Base-by-base conservation (phyloP, 768 basidiomycete species). In the Macrolepiota dolichaula region DNA sequence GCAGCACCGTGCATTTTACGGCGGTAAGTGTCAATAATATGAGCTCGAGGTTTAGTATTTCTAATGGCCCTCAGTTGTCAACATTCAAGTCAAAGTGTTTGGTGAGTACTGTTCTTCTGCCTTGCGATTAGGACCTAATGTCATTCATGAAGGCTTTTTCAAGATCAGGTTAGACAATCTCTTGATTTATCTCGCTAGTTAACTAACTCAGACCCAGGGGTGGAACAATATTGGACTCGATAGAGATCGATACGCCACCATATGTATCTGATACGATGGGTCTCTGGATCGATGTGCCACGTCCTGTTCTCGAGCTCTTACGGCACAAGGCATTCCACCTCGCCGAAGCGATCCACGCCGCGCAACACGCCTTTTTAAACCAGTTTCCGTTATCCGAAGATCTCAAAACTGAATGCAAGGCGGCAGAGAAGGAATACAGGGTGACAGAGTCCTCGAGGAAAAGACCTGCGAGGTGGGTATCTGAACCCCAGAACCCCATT, bases 271-370 rank as follows among this genome's bases (percentile, higher is more conserved):
- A 87, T 59, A 84, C 88, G 1, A 85, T 81, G 1, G 93, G 94
- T 27, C 76, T 81, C 59, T 95, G 93, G 93, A 75, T 95, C 25
- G 90, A 95, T 67, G 75, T 94, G 1, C 87, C 91, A 0, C 75
- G 74, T 25, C 36, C 70, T 0, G 75, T 83, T 22, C 70, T 93
- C 51, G 69, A 77, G 5, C 68, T 86, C n/a, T 76, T 94, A 69
- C 72, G 73, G 12, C 63, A 65, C 11, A 85, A 87, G 64, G 75
- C 73, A 4, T 80, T 92, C 44, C 83, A 87, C 61, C 80, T 85
- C 0, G 91, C 93, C 0, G 93, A 84, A 52, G 89, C 88, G 0
- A 92, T 96, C 51, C 94, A 96, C 68, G 83, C 92, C 4, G 93
- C 94, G 2, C 80, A 88, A 65, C 94, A 96, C 69, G 91, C 91